These are phyloP conservation scores for Periconia digitata DNA, from an alignment of 2,329 filamentous ascomycete species.

Conservation along the genomic window DNA sequence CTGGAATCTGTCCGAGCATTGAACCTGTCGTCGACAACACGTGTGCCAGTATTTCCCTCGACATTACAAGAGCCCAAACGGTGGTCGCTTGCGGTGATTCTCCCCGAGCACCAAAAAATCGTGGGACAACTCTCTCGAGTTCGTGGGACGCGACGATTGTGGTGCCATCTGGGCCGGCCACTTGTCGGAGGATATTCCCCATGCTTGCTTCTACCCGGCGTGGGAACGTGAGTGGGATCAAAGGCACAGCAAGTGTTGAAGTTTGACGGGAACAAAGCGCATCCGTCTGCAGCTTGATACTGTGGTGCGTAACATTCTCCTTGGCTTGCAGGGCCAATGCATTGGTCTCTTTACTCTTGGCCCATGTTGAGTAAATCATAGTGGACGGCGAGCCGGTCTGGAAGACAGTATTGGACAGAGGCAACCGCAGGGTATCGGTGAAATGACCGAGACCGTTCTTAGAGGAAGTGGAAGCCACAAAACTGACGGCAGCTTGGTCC, in stretches of 20 bases:
- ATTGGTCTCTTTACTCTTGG: conserved; percentile 14
- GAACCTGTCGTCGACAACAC: conserved; percentile 5
- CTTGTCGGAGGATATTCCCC: conserved; percentile 74
- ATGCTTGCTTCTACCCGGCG: conserved; percentile 66
- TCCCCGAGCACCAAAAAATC: conserved; percentile 53
- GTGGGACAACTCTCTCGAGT: conserved; percentile 65
- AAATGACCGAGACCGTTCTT: not conserved
- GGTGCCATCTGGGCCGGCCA: conserved; percentile 52
- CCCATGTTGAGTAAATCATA: conserved; percentile 30
- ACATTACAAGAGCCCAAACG: conserved; percentile 74
- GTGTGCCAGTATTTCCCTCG: conserved; percentile 30
- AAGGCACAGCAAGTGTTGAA: conserved; percentile 45
- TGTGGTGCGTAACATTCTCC: conserved; percentile 17
- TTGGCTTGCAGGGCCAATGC: conserved; percentile 14
- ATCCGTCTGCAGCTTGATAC: conserved; percentile 11
- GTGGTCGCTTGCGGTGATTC: conserved; percentile 54
- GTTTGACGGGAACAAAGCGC: not conserved
- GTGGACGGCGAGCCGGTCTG: conserved; percentile 59
- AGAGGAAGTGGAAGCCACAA: conserved; percentile 14
- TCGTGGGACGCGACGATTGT: conserved; percentile 68
- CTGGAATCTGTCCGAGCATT: conserved; percentile 11
- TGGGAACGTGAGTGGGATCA: conserved; percentile 65
- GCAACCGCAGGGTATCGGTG: conserved; percentile 53
- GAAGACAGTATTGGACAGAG: conserved; percentile 78
- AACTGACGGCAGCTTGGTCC: conserved; percentile 29